phyloP scores from a whole-genome alignment of 768 basidiomycete genomes.

The Suillus bovinus region DNA sequence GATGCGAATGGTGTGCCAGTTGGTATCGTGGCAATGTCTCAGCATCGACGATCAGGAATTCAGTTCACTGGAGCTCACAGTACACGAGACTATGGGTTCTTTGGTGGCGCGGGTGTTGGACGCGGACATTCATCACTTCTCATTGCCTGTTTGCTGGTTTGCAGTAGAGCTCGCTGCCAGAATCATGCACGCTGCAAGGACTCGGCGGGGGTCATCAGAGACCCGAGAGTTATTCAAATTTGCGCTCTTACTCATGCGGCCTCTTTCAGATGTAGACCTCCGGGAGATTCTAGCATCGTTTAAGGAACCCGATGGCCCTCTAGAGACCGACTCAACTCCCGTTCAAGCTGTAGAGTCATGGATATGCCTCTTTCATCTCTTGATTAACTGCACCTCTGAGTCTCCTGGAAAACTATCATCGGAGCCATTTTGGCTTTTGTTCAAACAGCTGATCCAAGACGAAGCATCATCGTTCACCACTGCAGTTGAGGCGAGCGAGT shows the following conservation, averaged over 20 bases:
- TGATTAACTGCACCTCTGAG: conserved; percentile 28
- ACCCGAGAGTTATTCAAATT: conserved; percentile 26
- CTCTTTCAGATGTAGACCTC: conserved; percentile 57
- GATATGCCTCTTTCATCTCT: conserved; percentile 70
- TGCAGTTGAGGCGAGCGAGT: conserved; percentile 56
- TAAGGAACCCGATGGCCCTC: conserved; percentile 18
- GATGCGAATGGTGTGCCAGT: conserved; percentile 42
- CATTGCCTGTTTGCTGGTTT: conserved; percentile 61
- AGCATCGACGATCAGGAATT: conserved; percentile 36
- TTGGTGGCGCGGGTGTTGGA: conserved; percentile 42
- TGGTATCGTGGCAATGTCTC: conserved; percentile 46
- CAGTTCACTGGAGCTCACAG: conserved; percentile 27
- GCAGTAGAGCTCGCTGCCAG: conserved; percentile 56
- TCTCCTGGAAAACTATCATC: conserved; percentile 15
- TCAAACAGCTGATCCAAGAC: conserved; percentile 37
- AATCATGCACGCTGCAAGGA: conserved; percentile 27
- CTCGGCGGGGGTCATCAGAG: conserved; percentile 28
- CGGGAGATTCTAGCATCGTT: conserved; percentile 29
- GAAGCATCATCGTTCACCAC: conserved; percentile 26
- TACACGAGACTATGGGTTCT: conserved; percentile 39
- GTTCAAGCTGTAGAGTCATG: conserved; percentile 64
- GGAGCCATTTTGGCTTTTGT: conserved; percentile 47
- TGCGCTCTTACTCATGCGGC: conserved; percentile 42
- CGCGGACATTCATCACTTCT: conserved; percentile 33
- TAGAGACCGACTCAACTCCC: conserved; percentile 37